Conservation (phyloP, 2,329 filamentous ascomycete species). For the Neoscytalidium dimidiatum region DNA sequence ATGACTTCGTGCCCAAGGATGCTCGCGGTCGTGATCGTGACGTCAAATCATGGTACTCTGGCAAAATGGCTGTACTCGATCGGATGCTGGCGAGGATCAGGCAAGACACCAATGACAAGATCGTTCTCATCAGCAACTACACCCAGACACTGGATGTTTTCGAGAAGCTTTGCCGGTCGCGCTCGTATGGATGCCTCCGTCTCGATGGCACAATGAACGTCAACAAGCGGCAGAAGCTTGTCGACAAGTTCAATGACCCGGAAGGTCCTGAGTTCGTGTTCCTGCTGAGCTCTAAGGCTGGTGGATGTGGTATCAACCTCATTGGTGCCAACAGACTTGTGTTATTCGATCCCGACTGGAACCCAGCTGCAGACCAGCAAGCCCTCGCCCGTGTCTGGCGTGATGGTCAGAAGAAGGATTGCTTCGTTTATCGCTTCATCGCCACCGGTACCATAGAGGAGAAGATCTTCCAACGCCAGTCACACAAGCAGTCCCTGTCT, state of each 20-base stretch:
- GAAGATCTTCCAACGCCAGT: constrained; percentile 98
- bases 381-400: constrained; percentile 97
- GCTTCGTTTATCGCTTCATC: constrained; percentile 99
- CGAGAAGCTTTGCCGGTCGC: constrained; percentile 81
- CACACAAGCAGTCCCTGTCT: constrained; percentile 95
- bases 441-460: constrained; percentile 97
- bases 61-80: constrained; percentile 98
- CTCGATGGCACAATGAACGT: constrained; percentile 98
- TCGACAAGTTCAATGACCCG: constrained; percentile 97
- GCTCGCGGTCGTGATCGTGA: constrained; percentile 86
- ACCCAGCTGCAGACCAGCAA: constrained; percentile 95
- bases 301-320: constrained; percentile 92
- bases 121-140: constrained; percentile 98
- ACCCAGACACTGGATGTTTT: constrained; percentile 95
- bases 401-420: constrained; percentile 98
- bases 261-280: constrained; percentile 90
- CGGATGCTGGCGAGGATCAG: constrained; percentile 95
- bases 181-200: constrained; percentile 81
- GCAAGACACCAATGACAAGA: constrained; percentile 97
- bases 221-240: constrained; percentile 93
- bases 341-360: constrained; percentile 94
- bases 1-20: constrained; percentile 87
- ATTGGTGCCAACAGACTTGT: constrained; percentile 94
- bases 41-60: constrained; percentile 92
- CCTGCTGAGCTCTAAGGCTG: constrained; percentile 93